Percentiles rank a stretch among this genome's conserved stretches.
phyloP scores from a whole-genome alignment of 2,329 filamentous ascomycete species.

The Colletotrichum aenigma region DNA sequence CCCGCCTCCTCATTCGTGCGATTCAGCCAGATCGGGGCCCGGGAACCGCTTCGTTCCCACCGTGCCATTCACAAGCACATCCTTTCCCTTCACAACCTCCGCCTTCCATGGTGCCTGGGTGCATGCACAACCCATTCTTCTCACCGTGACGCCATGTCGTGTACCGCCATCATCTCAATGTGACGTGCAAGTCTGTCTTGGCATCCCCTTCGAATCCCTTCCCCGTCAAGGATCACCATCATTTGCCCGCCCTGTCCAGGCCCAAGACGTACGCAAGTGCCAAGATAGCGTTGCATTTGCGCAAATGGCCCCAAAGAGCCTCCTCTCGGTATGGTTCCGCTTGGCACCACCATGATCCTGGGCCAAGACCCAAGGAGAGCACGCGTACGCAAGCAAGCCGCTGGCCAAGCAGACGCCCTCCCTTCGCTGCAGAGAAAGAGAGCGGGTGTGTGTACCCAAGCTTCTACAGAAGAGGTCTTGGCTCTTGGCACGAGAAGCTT shows the following conservation, averaged over 20 bases:
- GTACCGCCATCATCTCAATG: neutral
- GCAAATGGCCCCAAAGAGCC: neutral
- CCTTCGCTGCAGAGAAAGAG: neutral
- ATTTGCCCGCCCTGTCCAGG: neutral
- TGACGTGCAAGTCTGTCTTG: neutral
- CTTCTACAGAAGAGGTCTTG: slow-evolving; percentile 4
- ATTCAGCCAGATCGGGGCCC: neutral
- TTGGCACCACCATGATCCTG: neutral
- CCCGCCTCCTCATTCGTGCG: neutral
- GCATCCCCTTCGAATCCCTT: neutral
- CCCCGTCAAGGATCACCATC: neutral
- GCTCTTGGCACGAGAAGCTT: slow-evolving; percentile 14
- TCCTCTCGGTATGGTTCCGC: slow-evolving; percentile 3
- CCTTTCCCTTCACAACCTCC: neutral
- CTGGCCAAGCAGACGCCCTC: neutral
- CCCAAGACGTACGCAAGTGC: neutral
- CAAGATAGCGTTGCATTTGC: neutral
- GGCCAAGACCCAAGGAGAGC: neutral
- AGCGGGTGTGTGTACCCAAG: neutral
- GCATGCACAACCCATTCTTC: neutral
- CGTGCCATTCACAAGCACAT: neutral
- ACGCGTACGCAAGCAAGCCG: neutral
- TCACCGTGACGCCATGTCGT: neutral
- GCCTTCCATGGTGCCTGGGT: neutral
- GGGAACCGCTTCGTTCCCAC: neutral